Evolutionary conservation across 179 eudicot species (phyloP).

Genomic region (Actinidia arguta): DNA sequence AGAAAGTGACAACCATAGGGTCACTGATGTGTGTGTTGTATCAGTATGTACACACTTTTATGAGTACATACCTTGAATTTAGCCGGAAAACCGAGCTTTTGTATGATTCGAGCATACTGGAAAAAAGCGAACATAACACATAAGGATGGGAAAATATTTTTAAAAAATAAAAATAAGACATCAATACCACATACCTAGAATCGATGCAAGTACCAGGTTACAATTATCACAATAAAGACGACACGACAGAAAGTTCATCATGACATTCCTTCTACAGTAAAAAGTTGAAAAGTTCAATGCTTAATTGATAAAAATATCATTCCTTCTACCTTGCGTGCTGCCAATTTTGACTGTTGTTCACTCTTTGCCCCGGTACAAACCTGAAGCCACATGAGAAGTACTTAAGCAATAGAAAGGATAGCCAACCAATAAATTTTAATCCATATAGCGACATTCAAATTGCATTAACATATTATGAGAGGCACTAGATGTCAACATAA

Average conservation of each 20-base stretch:
- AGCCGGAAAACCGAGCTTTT: conserved; percentile 62
- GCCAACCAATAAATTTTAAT: neutral
- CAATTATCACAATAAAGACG: neutral
- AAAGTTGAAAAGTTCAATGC: conserved; percentile 4
- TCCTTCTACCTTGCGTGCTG: conserved; percentile 50
- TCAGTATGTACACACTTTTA: neutral
- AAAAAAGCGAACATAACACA: neutral
- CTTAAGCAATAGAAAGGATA: conserved; percentile 11
- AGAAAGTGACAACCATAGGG: conserved; percentile 11
- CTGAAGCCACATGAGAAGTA: conserved; percentile 23
- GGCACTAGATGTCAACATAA: neutral
- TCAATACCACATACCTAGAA: neutral
- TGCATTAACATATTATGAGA: neutral
- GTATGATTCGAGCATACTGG: conserved; percentile 69
- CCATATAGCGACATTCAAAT: neutral
- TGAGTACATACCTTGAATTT: conserved; percentile 44
- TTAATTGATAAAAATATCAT: neutral
- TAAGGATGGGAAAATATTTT: neutral
- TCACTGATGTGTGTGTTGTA: neutral
- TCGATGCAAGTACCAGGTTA: neutral
- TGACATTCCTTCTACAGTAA: conserved; percentile 4
- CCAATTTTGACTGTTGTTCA: conserved; percentile 64
- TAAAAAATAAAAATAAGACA: neutral
- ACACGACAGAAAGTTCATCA: conserved; percentile 3
- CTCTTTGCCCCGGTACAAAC: conserved; percentile 71